Evolutionary conservation across 805 yeast species (phyloP).

Genomic region (Candida boidinii): DNA sequence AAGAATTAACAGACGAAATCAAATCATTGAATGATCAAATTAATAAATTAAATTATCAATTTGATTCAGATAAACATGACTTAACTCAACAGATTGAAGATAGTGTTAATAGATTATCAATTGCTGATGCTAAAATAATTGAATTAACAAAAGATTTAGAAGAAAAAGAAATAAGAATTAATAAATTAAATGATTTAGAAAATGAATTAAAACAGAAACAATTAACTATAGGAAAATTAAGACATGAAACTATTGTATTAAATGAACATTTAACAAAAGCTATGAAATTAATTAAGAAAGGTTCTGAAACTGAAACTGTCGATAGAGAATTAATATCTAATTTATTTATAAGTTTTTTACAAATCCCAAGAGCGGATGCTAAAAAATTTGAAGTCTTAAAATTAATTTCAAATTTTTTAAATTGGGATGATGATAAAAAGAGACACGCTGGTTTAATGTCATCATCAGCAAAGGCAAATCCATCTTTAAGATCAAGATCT

Average conservation of each 20-base stretch:
- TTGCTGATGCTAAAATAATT: conserved; percentile 13
- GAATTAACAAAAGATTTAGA: conserved; percentile 4
- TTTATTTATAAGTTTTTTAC: conserved; percentile 73
- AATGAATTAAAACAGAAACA: conserved; percentile 61
- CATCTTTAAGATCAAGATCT: conserved; percentile 12
- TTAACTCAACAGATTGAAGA: conserved; percentile 14
- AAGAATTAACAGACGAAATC: conserved; percentile 13
- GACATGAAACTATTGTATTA: conserved; percentile 89
- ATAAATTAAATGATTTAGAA: conserved; percentile 30
- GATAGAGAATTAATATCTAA: conserved; percentile 88
- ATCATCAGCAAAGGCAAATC: conserved; percentile 7
- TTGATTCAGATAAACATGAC: conserved; percentile 16
- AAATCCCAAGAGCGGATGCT: conserved; percentile 85
- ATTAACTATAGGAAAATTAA: conserved; percentile 75
- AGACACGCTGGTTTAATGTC: conserved; percentile 59
- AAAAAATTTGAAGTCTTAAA: conserved; percentile 90
- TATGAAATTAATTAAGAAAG: conserved; percentile 70
- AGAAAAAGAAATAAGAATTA: conserved; percentile 13
- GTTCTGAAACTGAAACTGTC: conserved; percentile 64
- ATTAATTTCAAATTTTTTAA: conserved; percentile 71
- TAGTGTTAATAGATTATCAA: conserved; percentile 11
- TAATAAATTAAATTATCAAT: conserved; percentile 6
- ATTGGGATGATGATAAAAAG: conserved; percentile 81
- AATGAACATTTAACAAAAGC: conserved; percentile 97
- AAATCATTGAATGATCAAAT: conserved; percentile 6